Percentiles rank a stretch among this genome's conserved stretches.
These are phyloP conservation scores for Poa pratensis DNA, from an alignment of 176 grass and related monocot species.

Conservation along the genomic window DNA sequence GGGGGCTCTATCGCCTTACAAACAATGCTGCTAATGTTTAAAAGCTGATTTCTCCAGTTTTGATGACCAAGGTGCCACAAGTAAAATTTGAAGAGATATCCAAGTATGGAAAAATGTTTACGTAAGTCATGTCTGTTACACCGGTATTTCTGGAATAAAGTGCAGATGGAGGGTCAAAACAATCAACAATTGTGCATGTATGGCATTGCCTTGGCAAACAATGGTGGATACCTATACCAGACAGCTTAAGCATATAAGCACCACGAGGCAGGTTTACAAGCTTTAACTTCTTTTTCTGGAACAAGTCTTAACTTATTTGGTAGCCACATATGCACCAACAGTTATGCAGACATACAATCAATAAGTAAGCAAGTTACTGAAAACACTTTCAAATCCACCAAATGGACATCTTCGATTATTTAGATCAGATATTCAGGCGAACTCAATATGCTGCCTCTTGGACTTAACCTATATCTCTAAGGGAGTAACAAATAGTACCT, in stretches of 20 bases:
- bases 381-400: neutral
- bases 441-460: neutral
- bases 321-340: neutral
- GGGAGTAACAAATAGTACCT: conserved; percentile 53
- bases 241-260: conserved; percentile 14
- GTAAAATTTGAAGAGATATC: neutral
- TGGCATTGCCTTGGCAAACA: neutral
- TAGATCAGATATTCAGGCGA: conserved; percentile 16
- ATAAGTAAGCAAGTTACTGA: neutral
- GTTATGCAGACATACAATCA: conserved; percentile 19
- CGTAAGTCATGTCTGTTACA: neutral
- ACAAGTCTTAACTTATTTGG: neutral
- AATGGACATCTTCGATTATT: conserved; percentile 16
- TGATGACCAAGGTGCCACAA: neutral
- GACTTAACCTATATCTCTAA: neutral
- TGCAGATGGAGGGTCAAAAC: neutral
- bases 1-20: too few relatives aligned
- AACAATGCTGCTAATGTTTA: conserved; percentile 2
- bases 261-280: neutral
- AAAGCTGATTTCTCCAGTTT: conserved; percentile 8
- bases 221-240: neutral
- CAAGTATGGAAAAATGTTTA: neutral
- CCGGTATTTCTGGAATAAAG: neutral
- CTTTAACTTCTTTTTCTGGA: neutral
- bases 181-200: conserved; percentile 3